phyloP scores from a whole-genome alignment of 225 moss, liverwort and hornwort species.

The Physcomitrium patens region DNA sequence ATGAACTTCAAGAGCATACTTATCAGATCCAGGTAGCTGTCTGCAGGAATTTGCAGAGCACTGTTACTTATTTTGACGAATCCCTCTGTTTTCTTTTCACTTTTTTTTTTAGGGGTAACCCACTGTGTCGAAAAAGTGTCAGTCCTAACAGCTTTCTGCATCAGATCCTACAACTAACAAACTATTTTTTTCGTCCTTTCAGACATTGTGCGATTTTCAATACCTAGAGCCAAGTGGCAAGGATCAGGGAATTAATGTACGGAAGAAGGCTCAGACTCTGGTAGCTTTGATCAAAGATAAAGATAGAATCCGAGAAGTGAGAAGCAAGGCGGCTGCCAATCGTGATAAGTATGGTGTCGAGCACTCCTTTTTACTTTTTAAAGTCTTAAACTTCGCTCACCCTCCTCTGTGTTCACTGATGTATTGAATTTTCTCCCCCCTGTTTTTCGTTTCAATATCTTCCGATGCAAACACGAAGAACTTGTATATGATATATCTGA shows the following conservation, averaged over 20 bases:
- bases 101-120: too few relatives aligned
- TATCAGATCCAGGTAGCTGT: slow-evolving; percentile 91
- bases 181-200: not conserved
- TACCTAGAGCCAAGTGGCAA: slow-evolving; percentile 87
- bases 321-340: slow-evolving; percentile 81
- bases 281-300: slow-evolving; percentile 83
- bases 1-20: slow-evolving; percentile 87
- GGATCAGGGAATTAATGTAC: slow-evolving; percentile 99
- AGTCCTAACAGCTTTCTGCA: not conserved
- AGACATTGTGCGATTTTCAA: slow-evolving; percentile 96
- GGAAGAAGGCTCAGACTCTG: slow-evolving; percentile 89
- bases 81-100: not conserved
- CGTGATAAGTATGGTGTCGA: slow-evolving; percentile 82
- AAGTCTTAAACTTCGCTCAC: not conserved
- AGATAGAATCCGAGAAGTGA: slow-evolving; percentile 92
- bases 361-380: not conserved
- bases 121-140: too few relatives aligned
- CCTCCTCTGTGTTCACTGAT: too few relatives aligned
- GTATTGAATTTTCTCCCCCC: too few relatives aligned
- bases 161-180: not conserved
- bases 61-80: not conserved
- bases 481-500: too few relatives aligned
- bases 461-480: too few relatives aligned
- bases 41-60: not conserved
- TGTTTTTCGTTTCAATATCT: too few relatives aligned